These are phyloP conservation scores for Beauveria sp. DNA, from an alignment of 2,329 filamentous ascomycete species.

Conservation along the genomic window DNA sequence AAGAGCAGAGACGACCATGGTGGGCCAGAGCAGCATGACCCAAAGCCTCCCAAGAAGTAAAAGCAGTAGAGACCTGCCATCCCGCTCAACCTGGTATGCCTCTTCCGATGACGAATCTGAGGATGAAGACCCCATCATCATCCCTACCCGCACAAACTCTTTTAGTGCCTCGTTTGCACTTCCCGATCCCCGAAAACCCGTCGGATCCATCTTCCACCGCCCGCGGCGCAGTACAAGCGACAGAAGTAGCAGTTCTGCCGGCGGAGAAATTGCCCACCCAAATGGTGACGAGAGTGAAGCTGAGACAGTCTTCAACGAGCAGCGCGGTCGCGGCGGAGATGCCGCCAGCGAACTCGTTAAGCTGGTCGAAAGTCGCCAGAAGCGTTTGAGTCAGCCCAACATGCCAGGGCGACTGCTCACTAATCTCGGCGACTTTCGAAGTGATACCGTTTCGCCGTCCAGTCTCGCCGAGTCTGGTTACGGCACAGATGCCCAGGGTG, in stretches of 20 bases:
- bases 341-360: constrained; percentile 54
- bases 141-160: constrained; percentile 49
- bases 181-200: constrained; percentile 44
- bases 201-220: constrained; percentile 39
- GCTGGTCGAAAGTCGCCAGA: constrained; percentile 45
- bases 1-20: constrained; percentile 42
- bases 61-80: constrained; percentile 22
- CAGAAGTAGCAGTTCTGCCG: constrained; percentile 34
- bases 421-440: constrained; percentile 24
- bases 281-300: constrained; percentile 51
- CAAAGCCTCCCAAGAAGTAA: constrained; percentile 21
- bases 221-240: constrained; percentile 43
- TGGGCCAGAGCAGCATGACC: constrained; percentile 24
- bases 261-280: constrained; percentile 28
- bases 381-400: constrained; percentile 27
- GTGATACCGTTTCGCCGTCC: constrained; percentile 40
- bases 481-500: constrained; percentile 31
- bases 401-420: constrained; percentile 30
- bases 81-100: constrained; percentile 34
- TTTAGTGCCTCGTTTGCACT: constrained; percentile 50
- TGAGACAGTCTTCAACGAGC: constrained; percentile 48
- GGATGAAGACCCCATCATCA: constrained; percentile 58
- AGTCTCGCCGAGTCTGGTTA: constrained; percentile 42
- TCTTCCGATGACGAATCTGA: constrained; percentile 47
- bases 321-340: constrained; percentile 39